These are phyloP conservation scores for Fomitopsis betulina DNA, from an alignment of 1,284 basidiomycete genomes.

Conservation along the genomic window DNA sequence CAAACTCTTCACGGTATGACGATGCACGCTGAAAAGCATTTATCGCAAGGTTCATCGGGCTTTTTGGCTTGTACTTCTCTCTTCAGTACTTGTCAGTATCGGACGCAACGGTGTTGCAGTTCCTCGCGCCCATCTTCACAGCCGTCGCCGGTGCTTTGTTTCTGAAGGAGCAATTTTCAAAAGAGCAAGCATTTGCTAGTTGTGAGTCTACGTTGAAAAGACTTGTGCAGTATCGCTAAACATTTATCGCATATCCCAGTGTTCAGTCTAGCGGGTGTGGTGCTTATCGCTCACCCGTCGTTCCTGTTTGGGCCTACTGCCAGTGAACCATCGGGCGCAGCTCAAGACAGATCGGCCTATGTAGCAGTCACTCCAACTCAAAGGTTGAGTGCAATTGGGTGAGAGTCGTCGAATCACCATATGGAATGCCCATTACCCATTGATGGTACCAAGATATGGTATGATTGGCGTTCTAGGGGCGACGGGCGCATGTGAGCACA, in stretches of 20 bases:
- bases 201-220: slow-evolving; percentile 31
- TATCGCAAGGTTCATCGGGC: slow-evolving; percentile 47
- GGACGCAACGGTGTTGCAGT: slow-evolving; percentile 74
- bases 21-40: too few relatives aligned
- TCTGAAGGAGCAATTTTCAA: slow-evolving; percentile 59
- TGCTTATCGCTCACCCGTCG: slow-evolving; percentile 43
- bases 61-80: slow-evolving; percentile 67
- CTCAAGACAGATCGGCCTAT: slow-evolving; percentile 8
- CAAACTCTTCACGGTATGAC: background rate
- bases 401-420: background rate
- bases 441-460: slow-evolving; percentile 35
- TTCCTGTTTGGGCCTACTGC: slow-evolving; percentile 27
- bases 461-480: slow-evolving; percentile 59
- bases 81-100: slow-evolving; percentile 57
- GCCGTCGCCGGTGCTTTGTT: slow-evolving; percentile 66
- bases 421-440: background rate
- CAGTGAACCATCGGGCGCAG: background rate
- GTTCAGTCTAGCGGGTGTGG: slow-evolving; percentile 44
- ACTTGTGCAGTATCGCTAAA: too few relatives aligned
- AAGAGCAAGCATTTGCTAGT: slow-evolving; percentile 59
- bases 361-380: slow-evolving; percentile 28
- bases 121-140: slow-evolving; percentile 68
- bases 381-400: slow-evolving; percentile 34
- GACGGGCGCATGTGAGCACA: slow-evolving; percentile 52
- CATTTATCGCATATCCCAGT: slow-evolving; percentile 16